Evolutionary conservation across 2,329 filamentous ascomycete genomes (phyloP).

Genomic region (Aspergillus candidus): DNA sequence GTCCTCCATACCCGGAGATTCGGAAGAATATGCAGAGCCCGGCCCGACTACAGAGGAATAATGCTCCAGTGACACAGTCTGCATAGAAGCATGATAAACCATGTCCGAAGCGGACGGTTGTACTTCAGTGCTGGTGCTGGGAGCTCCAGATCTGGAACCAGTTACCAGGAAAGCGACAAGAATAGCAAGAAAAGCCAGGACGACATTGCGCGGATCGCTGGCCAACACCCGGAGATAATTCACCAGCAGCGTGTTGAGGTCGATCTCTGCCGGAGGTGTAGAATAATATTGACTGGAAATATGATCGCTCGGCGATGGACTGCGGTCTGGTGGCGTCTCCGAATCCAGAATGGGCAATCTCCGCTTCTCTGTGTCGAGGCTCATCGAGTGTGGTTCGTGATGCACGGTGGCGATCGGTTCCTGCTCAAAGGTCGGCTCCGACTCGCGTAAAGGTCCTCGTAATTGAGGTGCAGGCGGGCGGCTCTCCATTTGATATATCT

Average conservation of each 20-base stretch:
- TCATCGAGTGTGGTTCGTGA: not conserved
- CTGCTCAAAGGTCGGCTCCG: not conserved
- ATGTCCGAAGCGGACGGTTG: conserved; percentile 12
- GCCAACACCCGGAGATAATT: conserved; percentile 51
- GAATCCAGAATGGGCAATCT: too few species aligned
- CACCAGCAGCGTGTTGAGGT: conserved; percentile 46
- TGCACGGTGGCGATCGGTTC: not conserved
- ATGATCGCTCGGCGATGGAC: too few species aligned
- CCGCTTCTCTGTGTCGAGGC: too few species aligned
- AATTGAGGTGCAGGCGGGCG: conserved; percentile 8
- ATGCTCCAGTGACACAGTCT: conserved; percentile 5
- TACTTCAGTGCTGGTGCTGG: conserved; percentile 6
- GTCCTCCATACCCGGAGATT: not conserved
- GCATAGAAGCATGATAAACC: conserved; percentile 2
- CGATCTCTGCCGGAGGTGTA: conserved; percentile 37
- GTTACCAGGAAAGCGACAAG: conserved; percentile 39
- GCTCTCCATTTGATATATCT: conserved; percentile 21
- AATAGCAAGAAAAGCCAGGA: conserved; percentile 42
- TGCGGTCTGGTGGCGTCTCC: too few species aligned
- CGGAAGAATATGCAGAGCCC: not conserved
- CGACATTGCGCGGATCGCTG: conserved; percentile 49
- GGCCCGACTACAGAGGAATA: not conserved
- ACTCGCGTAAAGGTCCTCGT: conserved; percentile 9
- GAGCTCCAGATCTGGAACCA: conserved; percentile 2
- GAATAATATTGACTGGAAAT: not conserved